phyloP scores from a whole-genome alignment of 768 basidiomycete genomes.

The Hydnomerulius pinastri region DNA sequence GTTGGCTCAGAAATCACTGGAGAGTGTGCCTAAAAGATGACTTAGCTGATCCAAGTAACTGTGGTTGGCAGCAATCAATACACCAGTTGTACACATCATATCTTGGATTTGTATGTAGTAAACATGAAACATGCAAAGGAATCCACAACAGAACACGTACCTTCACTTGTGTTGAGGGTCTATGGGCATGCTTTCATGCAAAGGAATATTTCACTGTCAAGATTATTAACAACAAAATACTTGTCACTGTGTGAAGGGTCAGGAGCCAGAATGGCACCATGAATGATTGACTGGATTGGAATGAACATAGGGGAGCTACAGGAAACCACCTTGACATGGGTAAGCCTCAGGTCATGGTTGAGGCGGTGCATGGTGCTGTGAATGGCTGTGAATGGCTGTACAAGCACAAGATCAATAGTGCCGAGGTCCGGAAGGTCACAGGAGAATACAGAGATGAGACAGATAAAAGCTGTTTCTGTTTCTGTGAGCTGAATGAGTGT shows the following conservation, averaged over 20 bases:
- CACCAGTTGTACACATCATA: no score
- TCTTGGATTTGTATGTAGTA: no score
- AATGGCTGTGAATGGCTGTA: slow-evolving; percentile 18
- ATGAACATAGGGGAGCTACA: slow-evolving; percentile 21
- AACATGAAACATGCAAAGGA: no score
- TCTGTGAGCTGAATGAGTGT: slow-evolving; percentile 19
- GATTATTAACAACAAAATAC: slow-evolving; percentile 26
- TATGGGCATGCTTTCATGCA: not conserved
- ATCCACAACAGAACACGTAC: no score
- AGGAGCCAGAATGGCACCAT: slow-evolving; percentile 26
- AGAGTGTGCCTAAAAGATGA: no score
- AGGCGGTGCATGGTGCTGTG: slow-evolving; percentile 4
- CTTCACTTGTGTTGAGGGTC: no score
- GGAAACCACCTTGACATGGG: slow-evolving; percentile 11
- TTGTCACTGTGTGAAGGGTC: slow-evolving; percentile 20
- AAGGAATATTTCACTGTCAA: slow-evolving; percentile 33
- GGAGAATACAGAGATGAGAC: slow-evolving; percentile 19
- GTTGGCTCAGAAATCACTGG: no score
- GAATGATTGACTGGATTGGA: slow-evolving; percentile 29
- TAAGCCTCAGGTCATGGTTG: slow-evolving; percentile 22
- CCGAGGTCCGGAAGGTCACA: slow-evolving; percentile 5
- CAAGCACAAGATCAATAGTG: slow-evolving; percentile 13
- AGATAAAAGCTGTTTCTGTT: slow-evolving; percentile 6
- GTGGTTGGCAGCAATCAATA: no score
- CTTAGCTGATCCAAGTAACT: no score